phyloP scores from a whole-genome alignment of 768 basidiomycete genomes.

The Pulveroboletus sp. region DNA sequence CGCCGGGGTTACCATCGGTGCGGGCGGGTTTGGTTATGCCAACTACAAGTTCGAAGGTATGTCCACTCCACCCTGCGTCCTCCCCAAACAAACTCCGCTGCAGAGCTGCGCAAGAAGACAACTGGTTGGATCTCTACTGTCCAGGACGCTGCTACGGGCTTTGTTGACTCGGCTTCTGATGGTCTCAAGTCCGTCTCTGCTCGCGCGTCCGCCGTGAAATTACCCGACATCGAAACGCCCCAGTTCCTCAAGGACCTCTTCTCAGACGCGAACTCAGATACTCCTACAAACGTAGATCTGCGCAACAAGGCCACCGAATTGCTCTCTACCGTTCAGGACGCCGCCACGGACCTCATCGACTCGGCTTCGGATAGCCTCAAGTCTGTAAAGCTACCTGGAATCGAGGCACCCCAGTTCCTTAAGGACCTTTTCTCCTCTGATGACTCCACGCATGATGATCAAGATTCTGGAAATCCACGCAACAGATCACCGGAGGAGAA shows the following conservation, averaged over 20 bases:
- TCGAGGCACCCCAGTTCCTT: too few species aligned
- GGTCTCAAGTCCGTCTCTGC: constrained; percentile 56
- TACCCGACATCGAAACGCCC: constrained; percentile 52
- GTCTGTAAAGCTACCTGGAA: constrained; percentile 43
- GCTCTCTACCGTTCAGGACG: constrained; percentile 60
- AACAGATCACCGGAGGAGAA: constrained; percentile 50
- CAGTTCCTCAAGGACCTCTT: constrained; percentile 70
- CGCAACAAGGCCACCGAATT: constrained; percentile 62
- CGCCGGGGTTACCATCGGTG: constrained; percentile 85
- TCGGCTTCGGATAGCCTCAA: constrained; percentile 68
- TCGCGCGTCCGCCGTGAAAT: constrained; percentile 55
- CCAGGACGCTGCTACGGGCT: constrained; percentile 55
- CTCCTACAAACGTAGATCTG: constrained; percentile 48
- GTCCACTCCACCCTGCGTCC: constrained; percentile 14
- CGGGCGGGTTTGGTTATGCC: constrained; percentile 88
- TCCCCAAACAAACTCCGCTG: not conserved
- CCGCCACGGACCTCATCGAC: constrained; percentile 55
- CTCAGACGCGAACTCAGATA: constrained; percentile 5
- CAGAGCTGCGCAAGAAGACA: constrained; percentile 71
- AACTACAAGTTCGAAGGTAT: constrained; percentile 95
- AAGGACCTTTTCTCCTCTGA: constrained; percentile 13
- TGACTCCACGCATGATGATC: constrained; percentile 29
- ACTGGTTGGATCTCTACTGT: constrained; percentile 59
- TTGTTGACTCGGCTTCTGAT: constrained; percentile 70
- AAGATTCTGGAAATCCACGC: constrained; percentile 33